phyloP scores from a whole-genome alignment of 805 yeast species.

The Candida namnaoensis region DNA sequence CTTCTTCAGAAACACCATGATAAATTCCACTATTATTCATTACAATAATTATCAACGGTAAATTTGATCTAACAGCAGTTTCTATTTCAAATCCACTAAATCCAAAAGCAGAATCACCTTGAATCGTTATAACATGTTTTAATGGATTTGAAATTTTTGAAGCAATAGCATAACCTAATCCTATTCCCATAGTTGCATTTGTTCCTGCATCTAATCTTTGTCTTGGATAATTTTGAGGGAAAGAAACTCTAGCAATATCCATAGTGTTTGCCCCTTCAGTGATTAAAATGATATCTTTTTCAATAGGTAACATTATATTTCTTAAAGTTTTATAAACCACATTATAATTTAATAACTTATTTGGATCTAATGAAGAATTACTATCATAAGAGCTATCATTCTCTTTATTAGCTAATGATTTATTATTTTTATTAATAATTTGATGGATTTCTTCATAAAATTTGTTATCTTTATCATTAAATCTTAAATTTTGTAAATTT shows the following conservation, averaged over 20 bases:
- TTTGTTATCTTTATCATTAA: too few relatives aligned
- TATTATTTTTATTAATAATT: constrained; percentile 20
- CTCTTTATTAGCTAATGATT: constrained; percentile 26
- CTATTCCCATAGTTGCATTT: constrained; percentile 74
- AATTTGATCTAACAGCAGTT: constrained; percentile 45
- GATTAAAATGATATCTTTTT: constrained; percentile 31
- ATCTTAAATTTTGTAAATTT: neutral
- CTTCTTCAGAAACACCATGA: constrained; percentile 41
- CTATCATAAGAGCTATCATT: neutral
- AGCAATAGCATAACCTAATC: constrained; percentile 62
- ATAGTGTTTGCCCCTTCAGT: constrained; percentile 75
- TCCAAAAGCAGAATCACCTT: constrained; percentile 76
- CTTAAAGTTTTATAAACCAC: constrained; percentile 43
- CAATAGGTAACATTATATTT: constrained; percentile 23
- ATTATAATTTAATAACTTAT: constrained; percentile 33
- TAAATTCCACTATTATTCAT: constrained; percentile 72
- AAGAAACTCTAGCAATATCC: constrained; percentile 61
- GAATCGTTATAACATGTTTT: constrained; percentile 45
- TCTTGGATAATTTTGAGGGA: constrained; percentile 42
- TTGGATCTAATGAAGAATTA: constrained; percentile 1
- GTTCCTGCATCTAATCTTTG: constrained; percentile 65
- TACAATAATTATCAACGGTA: constrained; percentile 51
- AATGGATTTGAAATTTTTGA: constrained; percentile 39
- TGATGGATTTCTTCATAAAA: too few relatives aligned
- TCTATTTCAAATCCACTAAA: constrained; percentile 69